A percentile compares a stretch with the other conserved stretches of the same genome.
Conservation (phyloP, 305 asterid species). For the Fraxinus velutina region DNA sequence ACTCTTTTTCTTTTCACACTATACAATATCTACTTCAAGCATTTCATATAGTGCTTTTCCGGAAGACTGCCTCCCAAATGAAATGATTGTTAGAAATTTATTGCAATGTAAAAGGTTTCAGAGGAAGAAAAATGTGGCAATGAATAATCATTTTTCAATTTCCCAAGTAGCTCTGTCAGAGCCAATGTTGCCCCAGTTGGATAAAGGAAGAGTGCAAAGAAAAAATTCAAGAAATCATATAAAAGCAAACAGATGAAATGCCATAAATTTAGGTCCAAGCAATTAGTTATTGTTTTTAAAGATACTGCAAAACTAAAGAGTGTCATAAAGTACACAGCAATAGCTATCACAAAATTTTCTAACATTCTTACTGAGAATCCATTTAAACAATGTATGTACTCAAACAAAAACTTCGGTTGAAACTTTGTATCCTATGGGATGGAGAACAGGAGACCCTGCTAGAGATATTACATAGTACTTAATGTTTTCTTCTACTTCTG, state of each 20-base stretch:
- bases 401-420: neutral
- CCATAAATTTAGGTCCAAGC: neutral
- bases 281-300: neutral
- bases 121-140: neutral
- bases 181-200: neutral
- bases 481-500: neutral
- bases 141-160: neutral
- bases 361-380: neutral
- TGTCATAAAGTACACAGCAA: neutral
- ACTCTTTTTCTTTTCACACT: neutral
- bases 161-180: neutral
- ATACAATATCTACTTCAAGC: neutral
- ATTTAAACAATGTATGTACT: neutral
- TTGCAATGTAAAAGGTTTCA: neutral
- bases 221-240: neutral
- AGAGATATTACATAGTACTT: neutral
- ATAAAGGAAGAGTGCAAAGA: neutral
- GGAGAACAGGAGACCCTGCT: neutral
- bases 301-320: neutral
- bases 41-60: neutral
- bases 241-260: neutral
- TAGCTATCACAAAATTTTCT: neutral
- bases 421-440: neutral
- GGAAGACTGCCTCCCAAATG: neutral
- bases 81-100: neutral